Base-by-base conservation (phyloP, 2,329 filamentous ascomycete genomes). In the Verticillium nonalfalfae region DNA sequence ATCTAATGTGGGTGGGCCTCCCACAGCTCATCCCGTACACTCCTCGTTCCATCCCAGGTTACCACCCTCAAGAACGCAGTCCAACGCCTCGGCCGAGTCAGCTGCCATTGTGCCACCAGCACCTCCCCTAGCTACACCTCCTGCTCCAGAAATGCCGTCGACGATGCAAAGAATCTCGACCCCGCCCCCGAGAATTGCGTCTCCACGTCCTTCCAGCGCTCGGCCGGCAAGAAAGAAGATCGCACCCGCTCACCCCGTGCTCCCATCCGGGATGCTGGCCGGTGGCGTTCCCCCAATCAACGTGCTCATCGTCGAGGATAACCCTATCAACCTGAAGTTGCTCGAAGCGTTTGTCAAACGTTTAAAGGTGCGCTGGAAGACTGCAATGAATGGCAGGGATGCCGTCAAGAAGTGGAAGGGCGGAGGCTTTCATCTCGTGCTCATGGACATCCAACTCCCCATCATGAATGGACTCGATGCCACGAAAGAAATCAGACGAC, bases 371-470 rank as follows among this genome's bases (percentile, higher is more conserved):
- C 86, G 95, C 38, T 98, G 94, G 93, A 90, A 95, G 75, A 96
- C 92, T n/a, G 95, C 95, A 40, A 92, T 96, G 83, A 97, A 98
- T 73, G 95, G 95, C 31, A 87, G 89, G 65, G 94, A 97, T 66
- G 95, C 95, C 1, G 93, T 98, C 34, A 89, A 85, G 63, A 97
- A 97, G 76, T 99, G 95, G 94, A 88, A 91, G 60, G 83, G 84
- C 4, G 95, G 95, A 39, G 95, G 95, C 0, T 98, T 97, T 71
- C 95, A 99, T 77, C 78, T 99, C 66, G 95, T 99, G 15, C 80
- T 99, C 60, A 99, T 99, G 95, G 95, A 99, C 73, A 98, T 99
- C 67, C 95, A 98, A 73, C 82, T 99, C 61, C 95, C 95, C 4
- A 89, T 97, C 69, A 97, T 99, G 93, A 96, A 90, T 68, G 95